phyloP scores from a whole-genome alignment of 176 grass and related monocot genomes.

The Neostapfia colusana region DNA sequence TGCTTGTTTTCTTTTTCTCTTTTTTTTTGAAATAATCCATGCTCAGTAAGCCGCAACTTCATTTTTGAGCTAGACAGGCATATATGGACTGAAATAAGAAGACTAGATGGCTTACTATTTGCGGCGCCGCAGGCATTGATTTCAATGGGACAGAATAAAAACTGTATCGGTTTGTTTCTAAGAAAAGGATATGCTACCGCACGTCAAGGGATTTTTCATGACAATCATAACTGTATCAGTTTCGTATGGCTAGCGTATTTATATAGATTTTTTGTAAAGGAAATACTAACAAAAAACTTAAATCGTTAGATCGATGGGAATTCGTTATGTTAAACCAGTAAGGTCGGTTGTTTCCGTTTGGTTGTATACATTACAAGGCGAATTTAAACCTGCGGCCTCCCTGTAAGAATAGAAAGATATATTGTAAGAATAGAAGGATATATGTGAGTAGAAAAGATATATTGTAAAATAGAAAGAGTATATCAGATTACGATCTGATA shows the following conservation, averaged over 20 bases:
- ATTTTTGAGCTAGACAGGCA: background rate
- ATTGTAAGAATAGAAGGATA: too few relatives aligned
- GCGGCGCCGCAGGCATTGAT: too few relatives aligned
- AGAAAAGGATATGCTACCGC: constrained; percentile 4
- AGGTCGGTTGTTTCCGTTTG: background rate
- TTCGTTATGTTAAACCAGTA: too few relatives aligned
- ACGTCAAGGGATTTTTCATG: background rate
- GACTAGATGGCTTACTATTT: too few relatives aligned
- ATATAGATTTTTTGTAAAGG: background rate
- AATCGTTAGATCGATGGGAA: too few relatives aligned
- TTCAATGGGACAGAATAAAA: background rate
- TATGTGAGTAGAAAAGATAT: too few relatives aligned
- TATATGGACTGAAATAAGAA: background rate
- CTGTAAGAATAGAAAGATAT: too few relatives aligned
- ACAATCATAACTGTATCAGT: background rate
- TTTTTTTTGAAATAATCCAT: background rate
- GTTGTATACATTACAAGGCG: background rate
- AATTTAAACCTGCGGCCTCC: background rate
- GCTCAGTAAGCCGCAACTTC: background rate
- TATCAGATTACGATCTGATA: too few relatives aligned
- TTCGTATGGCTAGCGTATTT: background rate
- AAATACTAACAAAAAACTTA: too few relatives aligned
- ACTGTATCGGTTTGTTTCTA: background rate
- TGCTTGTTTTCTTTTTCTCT: too few relatives aligned
- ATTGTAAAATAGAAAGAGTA: too few relatives aligned